Conservation (phyloP, 495 filamentous ascomycete genomes). For the Talaromyces liani region DNA sequence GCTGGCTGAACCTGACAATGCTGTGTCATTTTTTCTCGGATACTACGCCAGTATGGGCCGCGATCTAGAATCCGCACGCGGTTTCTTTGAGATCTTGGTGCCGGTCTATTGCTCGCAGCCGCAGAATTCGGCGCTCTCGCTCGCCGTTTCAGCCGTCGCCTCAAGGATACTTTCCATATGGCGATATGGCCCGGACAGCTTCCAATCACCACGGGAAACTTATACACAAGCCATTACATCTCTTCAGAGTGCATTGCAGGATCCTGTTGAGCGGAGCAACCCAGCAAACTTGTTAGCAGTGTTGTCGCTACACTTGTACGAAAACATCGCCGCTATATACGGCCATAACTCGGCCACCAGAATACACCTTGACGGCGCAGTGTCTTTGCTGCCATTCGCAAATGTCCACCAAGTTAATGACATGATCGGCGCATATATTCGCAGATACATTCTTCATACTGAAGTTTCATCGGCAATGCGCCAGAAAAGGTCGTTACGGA, state of each 20-base stretch:
- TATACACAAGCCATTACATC: not conserved
- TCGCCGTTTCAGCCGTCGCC: not conserved
- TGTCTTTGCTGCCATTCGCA: not conserved
- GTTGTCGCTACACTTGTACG: not conserved
- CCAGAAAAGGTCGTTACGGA: not conserved
- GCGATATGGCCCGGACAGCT: not conserved
- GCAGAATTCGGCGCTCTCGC: not conserved
- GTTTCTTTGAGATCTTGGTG: not conserved
- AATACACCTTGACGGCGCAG: not conserved
- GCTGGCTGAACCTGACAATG: not conserved
- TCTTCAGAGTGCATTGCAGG: not conserved
- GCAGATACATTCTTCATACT: not conserved
- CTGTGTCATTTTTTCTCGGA: not conserved
- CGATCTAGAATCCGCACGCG: not conserved
- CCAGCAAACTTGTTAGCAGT: not conserved
- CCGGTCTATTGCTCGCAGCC: not conserved
- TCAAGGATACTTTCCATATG: not conserved
- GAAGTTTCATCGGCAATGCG: not conserved
- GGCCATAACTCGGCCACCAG: not conserved
- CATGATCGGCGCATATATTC: not conserved
- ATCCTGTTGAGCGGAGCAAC: not conserved
- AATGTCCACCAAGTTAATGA: not conserved
- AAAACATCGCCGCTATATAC: not conserved
- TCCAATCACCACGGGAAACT: not conserved
- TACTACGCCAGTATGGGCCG: not conserved